These are phyloP conservation scores for Carex pumila DNA, from an alignment of 176 grass and related monocot species.

Conservation along the genomic window DNA sequence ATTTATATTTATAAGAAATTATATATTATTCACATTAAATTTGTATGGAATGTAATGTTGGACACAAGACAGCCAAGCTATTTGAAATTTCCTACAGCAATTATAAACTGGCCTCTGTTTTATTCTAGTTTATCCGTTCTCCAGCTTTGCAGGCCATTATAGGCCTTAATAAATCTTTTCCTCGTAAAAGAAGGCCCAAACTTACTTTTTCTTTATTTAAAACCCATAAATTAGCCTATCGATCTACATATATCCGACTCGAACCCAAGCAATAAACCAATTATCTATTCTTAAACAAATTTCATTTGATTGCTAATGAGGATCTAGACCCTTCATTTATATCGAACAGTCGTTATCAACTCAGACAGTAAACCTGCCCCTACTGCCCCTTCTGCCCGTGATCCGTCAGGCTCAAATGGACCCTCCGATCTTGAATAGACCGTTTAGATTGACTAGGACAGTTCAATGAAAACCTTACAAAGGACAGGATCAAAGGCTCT, in stretches of 20 bases:
- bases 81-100: no score
- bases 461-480: neutral
- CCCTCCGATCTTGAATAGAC: neutral
- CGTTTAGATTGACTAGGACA: neutral
- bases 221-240: neutral
- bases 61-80: no score
- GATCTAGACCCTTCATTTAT: neutral
- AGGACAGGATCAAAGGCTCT: neutral
- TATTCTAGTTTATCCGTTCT: neutral
- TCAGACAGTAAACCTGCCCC: neutral
- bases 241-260: neutral
- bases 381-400: neutral
- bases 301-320: no score
- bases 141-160: neutral
- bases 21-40: no score
- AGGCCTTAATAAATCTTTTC: neutral
- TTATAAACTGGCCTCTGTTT: neutral
- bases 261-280: no score
- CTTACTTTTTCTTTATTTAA: neutral
- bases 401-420: neutral
- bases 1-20: no score
- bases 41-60: no score
- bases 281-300: neutral
- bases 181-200: neutral
- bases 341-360: neutral